These are phyloP conservation scores for Colletotrichum navitas DNA, from an alignment of 2,329 filamentous ascomycete species.

Conservation along the genomic window DNA sequence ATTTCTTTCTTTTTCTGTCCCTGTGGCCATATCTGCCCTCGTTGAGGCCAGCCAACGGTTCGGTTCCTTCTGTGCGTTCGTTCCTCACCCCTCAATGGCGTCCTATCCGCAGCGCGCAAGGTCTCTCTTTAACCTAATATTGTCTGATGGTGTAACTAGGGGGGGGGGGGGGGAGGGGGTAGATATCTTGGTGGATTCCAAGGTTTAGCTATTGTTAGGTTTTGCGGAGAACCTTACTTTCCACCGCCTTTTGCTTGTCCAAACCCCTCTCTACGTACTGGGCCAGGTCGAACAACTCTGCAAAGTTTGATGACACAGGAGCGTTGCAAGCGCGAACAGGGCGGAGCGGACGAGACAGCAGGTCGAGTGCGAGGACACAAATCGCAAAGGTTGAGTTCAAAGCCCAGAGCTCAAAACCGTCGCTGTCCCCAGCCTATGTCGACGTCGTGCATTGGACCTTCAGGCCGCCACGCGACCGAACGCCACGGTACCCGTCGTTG, in stretches of 20 bases:
- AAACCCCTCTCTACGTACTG: not conserved
- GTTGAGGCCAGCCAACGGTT: constrained; percentile 12
- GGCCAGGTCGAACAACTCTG: no score
- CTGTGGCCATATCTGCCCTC: constrained; percentile 17
- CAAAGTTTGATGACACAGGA: not conserved
- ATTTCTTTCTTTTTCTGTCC: constrained; percentile 14
- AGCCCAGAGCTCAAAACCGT: not conserved
- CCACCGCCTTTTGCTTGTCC: constrained; percentile 1
- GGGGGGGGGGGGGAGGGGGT: no score
- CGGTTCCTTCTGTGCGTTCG: constrained; percentile 8
- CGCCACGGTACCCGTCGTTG: constrained; percentile 17
- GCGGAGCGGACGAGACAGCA: constrained; percentile 1
- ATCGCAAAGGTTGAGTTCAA: not conserved
- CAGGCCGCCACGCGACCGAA: constrained; percentile 12
- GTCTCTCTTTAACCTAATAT: not conserved
- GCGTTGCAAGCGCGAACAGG: constrained; percentile 4
- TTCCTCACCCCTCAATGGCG: not conserved
- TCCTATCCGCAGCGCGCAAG: not conserved
- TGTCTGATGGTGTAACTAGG: not conserved
- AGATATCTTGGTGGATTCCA: not conserved
- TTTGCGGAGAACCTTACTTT: constrained; percentile 22
- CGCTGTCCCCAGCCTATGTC: not conserved
- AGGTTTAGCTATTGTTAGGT: constrained; percentile 26
- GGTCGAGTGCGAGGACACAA: not conserved
- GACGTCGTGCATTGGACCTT: not conserved